Conservation (phyloP, 1,284 basidiomycete genomes). For the Termitomyces sp. region DNA sequence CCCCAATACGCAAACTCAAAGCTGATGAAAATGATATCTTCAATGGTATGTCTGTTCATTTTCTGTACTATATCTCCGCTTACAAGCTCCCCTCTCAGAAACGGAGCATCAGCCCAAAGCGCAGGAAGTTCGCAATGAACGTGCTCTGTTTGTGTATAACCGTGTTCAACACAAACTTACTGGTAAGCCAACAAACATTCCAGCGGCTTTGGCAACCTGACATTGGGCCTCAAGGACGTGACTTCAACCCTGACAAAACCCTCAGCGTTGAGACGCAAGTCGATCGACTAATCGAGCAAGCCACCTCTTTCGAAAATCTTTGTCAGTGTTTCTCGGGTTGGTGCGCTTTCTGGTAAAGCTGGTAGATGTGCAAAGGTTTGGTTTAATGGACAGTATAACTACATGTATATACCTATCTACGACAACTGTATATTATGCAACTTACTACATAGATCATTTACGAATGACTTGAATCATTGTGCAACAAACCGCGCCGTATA, state of each 20-base stretch:
- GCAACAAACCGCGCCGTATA: too few relatives aligned
- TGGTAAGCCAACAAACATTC: slow-evolving; percentile 40
- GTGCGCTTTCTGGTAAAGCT: slow-evolving; percentile 57
- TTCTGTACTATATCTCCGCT: background rate
- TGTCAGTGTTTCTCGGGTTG: slow-evolving; percentile 97
- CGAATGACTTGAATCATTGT: background rate
- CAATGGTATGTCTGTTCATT: slow-evolving; percentile 46
- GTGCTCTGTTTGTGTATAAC: slow-evolving; percentile 86
- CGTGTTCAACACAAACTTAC: slow-evolving; percentile 92
- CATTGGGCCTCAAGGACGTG: slow-evolving; percentile 55
- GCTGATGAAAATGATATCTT: slow-evolving; percentile 82
- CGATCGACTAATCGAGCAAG: slow-evolving; percentile 86
- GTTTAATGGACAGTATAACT: slow-evolving; percentile 7
- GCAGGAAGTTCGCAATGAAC: slow-evolving; percentile 86
- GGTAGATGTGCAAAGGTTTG: background rate
- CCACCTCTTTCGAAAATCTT: slow-evolving; percentile 87
- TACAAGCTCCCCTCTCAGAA: slow-evolving; percentile 37
- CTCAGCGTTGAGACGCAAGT: slow-evolving; percentile 79
- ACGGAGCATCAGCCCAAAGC: slow-evolving; percentile 47
- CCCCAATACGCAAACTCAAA: slow-evolving; percentile 66
- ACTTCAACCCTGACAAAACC: slow-evolving; percentile 80
- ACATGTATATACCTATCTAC: slow-evolving; percentile 14
- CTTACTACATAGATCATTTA: background rate
- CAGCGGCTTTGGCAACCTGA: background rate
- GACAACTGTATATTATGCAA: slow-evolving; percentile 13